Conservation (phyloP, 1,284 basidiomycete species). For the Marasmius oreades region DNA sequence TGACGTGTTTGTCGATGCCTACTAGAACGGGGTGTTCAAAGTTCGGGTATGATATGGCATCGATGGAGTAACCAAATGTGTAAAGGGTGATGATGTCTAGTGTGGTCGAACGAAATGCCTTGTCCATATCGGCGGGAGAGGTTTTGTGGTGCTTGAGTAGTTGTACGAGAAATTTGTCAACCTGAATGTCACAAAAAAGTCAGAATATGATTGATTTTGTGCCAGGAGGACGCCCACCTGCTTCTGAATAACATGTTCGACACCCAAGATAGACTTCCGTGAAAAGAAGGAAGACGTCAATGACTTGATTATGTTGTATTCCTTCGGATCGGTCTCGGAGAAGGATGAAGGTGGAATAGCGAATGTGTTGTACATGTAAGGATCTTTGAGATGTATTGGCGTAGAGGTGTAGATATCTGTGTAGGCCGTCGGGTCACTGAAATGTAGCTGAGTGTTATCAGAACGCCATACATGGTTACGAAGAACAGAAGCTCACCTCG, state of each 20-base stretch:
- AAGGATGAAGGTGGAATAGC: not conserved
- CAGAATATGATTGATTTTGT: not conserved
- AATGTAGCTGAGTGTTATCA: not conserved
- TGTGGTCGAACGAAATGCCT: conserved; percentile 16
- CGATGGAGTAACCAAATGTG: conserved; percentile 23
- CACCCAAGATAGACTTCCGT: not conserved
- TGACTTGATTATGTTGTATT: not conserved
- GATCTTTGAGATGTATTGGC: not conserved
- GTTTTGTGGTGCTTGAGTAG: conserved; percentile 12
- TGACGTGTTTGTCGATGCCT: conserved; percentile 19
- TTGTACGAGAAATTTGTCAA: conserved; percentile 17
- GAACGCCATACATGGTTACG: not conserved
- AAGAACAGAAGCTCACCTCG: conserved; percentile 19
- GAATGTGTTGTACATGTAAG: not conserved
- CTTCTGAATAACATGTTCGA: conserved; percentile 1
- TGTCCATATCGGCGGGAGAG: conserved; percentile 16
- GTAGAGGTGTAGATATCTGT: not conserved
- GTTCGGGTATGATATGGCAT: conserved; percentile 17
- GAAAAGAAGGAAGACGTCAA: conserved; percentile 2
- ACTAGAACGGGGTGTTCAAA: conserved; percentile 26
- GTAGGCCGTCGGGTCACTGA: not conserved
- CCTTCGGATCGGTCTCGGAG: not conserved
- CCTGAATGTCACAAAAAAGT: conserved; percentile 16
- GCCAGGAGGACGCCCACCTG: conserved; percentile 4
- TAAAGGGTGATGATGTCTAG: conserved; percentile 28